Evolutionary conservation across 371 early-diverging fungal genomes (phyloP), one percentile per base, ranked within the genome.

Genomic region (Dinochytrium kinnereticum): DNA sequence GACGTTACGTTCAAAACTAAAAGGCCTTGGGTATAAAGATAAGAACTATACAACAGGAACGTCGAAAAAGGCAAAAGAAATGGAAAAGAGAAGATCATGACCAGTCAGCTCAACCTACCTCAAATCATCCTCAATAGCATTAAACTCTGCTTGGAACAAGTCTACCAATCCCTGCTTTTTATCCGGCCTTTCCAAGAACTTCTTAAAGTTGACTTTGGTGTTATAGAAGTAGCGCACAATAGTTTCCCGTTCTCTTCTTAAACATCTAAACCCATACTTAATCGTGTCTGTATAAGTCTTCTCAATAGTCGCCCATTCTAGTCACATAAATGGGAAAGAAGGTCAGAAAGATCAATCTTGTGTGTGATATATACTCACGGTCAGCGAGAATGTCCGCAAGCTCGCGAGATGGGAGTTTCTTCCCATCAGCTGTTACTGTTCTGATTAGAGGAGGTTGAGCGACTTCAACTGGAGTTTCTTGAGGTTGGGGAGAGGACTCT

Each of bases 241-340:
- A 0, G 75, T 68, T 51, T 87, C 84, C 3, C 79, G 73, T 68
- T 86, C 86, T 17, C 85, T 69, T 13, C 88, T 74, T 10, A 88
- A 70, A 10, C 82, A 82, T 1, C 87, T 73, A 70, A 88, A 86
- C 1, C 78, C 76, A 59, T 81, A 86, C 72, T 88, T 88, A 39
- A 86, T 55, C 1, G 85, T 76, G 64, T 87, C 84, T 1, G 84
- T 84, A 70, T 83, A 88, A 1, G 81, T 78, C 44, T 71, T 81
- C 69, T 88, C 88, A 50, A 87, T 76, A 2, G 84, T 84, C 30
- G 78, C 75, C 88, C 88, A 88, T 75, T 84, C 87, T 86, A 44
- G 17, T 28, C 17, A 51, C 1, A 51, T 19, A n/a, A n/a, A n/a
- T n/a, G n/a, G n/a, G n/a, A n/a, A n/a, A n/a, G n/a, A n/a, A n/a